phyloP scores from a whole-genome alignment of 2,329 filamentous ascomycete species.

The Chalaropsis ovoidea region DNA sequence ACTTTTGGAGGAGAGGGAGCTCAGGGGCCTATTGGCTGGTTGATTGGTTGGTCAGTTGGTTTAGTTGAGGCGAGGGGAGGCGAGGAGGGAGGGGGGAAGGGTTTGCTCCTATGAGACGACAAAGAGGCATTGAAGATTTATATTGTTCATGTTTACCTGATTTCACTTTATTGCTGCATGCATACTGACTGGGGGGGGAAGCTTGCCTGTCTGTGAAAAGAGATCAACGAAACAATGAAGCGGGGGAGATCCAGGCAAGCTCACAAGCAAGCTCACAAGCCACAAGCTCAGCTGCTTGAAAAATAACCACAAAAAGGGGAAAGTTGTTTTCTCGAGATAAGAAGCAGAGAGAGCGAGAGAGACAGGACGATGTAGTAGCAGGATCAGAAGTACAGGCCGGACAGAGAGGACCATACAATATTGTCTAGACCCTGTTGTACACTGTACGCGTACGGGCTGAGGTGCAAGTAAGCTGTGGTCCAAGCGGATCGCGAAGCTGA shows the following conservation, averaged over 20 bases:
- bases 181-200: not conserved
- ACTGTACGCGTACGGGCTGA: not conserved
- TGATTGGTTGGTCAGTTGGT: no score
- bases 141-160: no score
- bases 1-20: no score
- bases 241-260: not conserved
- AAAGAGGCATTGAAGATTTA: no score
- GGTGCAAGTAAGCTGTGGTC: not conserved
- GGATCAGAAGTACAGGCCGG: no score
- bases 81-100: no score
- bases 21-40: no score
- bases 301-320: not conserved
- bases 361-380: no score
- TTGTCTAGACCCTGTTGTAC: no score
- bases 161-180: no score
- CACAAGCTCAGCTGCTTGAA: not conserved
- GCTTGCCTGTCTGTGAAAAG: not conserved
- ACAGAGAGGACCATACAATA: not conserved
- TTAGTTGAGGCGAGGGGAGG: no score
- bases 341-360: not conserved
- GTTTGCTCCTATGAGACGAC: no score
- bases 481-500: not conserved
- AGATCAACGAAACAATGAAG: slow-evolving; percentile 8
- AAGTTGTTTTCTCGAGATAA: not conserved
- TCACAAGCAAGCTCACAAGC: not conserved